Base-by-base conservation (phyloP, 139 green algal genomes). In the Trebouxia sp. region DNA sequence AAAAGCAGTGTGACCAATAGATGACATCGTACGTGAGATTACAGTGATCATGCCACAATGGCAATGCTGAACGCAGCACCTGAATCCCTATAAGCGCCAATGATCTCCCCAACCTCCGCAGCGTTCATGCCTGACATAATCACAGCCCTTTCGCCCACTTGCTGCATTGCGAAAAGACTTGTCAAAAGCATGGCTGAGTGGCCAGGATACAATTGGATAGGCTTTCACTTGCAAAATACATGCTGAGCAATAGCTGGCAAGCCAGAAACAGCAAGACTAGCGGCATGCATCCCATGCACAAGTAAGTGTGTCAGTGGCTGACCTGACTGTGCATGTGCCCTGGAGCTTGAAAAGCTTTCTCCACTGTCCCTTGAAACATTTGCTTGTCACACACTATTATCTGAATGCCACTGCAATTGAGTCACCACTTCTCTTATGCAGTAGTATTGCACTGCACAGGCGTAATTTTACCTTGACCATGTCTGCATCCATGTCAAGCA, bases 41-140 rank as follows among this genome's bases (percentile, higher is more conserved):
- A n/a, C n/a, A n/a, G n/a, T n/a, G n/a, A n/a, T n/a, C n/a, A n/a
- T n/a, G n/a, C n/a, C n/a, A n/a, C n/a, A n/a, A n/a, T n/a, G n/a
- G n/a, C n/a, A n/a, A n/a, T n/a, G n/a, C n/a, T n/a, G n/a, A n/a
- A n/a, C n/a, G n/a, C n/a, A n/a, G 22, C 81, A 82, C 83, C 83
- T 65, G 83, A 45, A 39, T 86, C 78, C 15, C 66, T 53, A 45
- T 79, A 86, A 4, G 79, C 78, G 3, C 55, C 47, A 38, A 86
- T 82, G 1, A 82, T 79, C 48, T 86, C 83, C 35, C 79, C 62
- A 35, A 86, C 79, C 50, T 86, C 83, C 10, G 83, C 70, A 12
- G 66, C 77, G 37, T 80, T 81, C 83, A 86, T 86, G 41, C 83
- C 83, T 28, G 70, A 82, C 45, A 86, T 56, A 41, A 86, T 82